Evolutionary conservation across 208 protist genomes (phyloP), one percentile per base, ranked within the genome.

Genomic region (Leishmania amazonensis): DNA sequence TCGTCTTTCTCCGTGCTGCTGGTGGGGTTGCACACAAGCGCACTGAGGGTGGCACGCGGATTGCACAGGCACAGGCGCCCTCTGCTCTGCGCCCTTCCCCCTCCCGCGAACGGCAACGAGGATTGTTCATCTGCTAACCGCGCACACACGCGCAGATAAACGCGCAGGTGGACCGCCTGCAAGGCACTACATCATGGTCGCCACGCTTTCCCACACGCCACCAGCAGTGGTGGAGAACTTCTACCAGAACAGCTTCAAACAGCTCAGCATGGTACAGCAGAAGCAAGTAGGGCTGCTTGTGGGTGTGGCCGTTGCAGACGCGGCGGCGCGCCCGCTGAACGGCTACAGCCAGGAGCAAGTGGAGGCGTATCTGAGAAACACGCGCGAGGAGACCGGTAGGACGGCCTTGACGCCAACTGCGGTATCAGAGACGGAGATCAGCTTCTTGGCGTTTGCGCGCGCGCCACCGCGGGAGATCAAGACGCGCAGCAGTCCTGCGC

Each of bases 221-320:
- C n/a, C 38, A 40, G 84, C 68, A 21, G 81, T 76, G 53, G 83
- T 86, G 35, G 75, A 81, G 47, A 94, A 95, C 81, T 96, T 95
- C 60, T 98, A 96, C 75, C 81, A 94, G 73, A 96, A 88, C 76
- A 96, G 93, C 81, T 95, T 96, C 85, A 94, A 90, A 35, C 95
- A 98, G 72, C 92, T 96, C n/a, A 95, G 89, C 75, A 88, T 85
- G 70, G 80, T 96, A 11, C 93, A 96, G 75, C 95, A 98, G 81
- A 80, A 83, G 67, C 95, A 98, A 79, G 89, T 93, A 8, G 95
- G 95, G 0, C 80, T 96, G 60, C 24, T 98, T 3, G 80, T 98
- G 47, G 95, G 93, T 1, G 88, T 91, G 40, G 87, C 86, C 38
- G 93, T 98, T 42, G 95, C 86, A 15, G 95, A 98, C 83, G 93